phyloP scores from a whole-genome alignment of 2,329 filamentous ascomycete genomes.

The Fusarium zealandicum region DNA sequence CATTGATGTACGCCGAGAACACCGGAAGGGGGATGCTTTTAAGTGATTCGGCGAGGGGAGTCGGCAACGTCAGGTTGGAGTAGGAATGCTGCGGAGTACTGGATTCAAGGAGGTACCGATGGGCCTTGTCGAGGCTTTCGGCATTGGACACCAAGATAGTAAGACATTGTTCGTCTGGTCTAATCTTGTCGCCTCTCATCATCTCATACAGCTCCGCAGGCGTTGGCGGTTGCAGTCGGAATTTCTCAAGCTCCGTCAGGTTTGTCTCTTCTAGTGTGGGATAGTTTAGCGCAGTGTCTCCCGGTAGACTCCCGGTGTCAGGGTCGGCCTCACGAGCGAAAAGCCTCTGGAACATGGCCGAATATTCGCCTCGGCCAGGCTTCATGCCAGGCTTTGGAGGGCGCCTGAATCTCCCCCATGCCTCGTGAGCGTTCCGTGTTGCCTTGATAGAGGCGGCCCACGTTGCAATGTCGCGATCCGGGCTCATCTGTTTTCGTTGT shows the following conservation, averaged over 20 bases:
- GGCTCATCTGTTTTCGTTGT: slow-evolving; percentile 42
- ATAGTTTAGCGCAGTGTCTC: slow-evolving; percentile 64
- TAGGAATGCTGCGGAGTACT: slow-evolving; percentile 20
- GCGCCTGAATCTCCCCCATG: slow-evolving; percentile 60
- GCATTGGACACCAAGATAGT: slow-evolving; percentile 64
- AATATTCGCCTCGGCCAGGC: slow-evolving; percentile 58
- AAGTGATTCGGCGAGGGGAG: slow-evolving; percentile 37
- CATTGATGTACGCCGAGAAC: slow-evolving; percentile 59
- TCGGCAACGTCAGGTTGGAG: slow-evolving; percentile 28
- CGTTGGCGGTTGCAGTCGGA: slow-evolving; percentile 66
- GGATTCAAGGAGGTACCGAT: slow-evolving; percentile 59
- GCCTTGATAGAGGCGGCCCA: slow-evolving; percentile 66
- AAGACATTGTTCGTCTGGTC: slow-evolving; percentile 59
- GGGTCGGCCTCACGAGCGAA: slow-evolving; percentile 44
- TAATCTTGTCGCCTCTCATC: slow-evolving; percentile 61
- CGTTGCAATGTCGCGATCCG: slow-evolving; percentile 28
- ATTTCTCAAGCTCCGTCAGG: slow-evolving; percentile 70
- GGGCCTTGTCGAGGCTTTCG: slow-evolving; percentile 53
- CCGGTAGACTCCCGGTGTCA: slow-evolving; percentile 55
- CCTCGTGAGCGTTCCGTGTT: slow-evolving; percentile 67
- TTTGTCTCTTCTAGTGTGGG: slow-evolving; percentile 52
- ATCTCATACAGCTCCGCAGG: slow-evolving; percentile 64
- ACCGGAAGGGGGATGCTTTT: slow-evolving; percentile 42
- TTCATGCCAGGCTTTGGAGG: slow-evolving; percentile 45
- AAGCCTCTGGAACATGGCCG: slow-evolving; percentile 68